Evolutionary conservation across 2,329 filamentous ascomycete genomes (phyloP).

Genomic region (Nemania abortiva): DNA sequence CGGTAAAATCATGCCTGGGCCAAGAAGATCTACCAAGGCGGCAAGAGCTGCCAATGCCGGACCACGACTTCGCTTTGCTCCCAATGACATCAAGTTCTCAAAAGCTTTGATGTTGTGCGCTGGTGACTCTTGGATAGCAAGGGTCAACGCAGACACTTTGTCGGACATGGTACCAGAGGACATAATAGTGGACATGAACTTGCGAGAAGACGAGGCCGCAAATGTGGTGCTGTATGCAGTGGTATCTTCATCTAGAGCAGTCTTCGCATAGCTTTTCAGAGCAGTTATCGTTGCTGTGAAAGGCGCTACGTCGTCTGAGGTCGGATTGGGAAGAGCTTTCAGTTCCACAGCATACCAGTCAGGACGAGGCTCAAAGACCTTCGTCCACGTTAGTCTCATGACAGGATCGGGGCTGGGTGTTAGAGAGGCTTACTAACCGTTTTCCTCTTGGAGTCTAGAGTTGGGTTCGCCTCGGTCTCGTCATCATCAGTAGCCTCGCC

Average conservation of each 20-base stretch:
- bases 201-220: slow-evolving; percentile 87
- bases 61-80: slow-evolving; percentile 92
- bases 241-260: slow-evolving; percentile 82
- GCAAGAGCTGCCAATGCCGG: slow-evolving; percentile 93
- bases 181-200: slow-evolving; percentile 98
- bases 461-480: slow-evolving; percentile 45
- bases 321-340: slow-evolving; percentile 58
- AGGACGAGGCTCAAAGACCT: slow-evolving; percentile 69
- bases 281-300: slow-evolving; percentile 60
- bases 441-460: slow-evolving; percentile 51
- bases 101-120: slow-evolving; percentile 92
- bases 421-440: slow-evolving; percentile 58
- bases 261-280: slow-evolving; percentile 77
- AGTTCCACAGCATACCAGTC: slow-evolving; percentile 67
- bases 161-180: slow-evolving; percentile 94
- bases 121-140: slow-evolving; percentile 95
- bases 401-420: slow-evolving; percentile 6
- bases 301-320: slow-evolving; percentile 59
- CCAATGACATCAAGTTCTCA: slow-evolving; percentile 83
- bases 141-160: slow-evolving; percentile 93
- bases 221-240: slow-evolving; percentile 78
- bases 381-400: slow-evolving; percentile 34
- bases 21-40: slow-evolving; percentile 93
- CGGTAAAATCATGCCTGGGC: slow-evolving; percentile 87
- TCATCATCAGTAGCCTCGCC: slow-evolving; percentile 18